These are phyloP conservation scores for Nicotiana otophora DNA, from an alignment of 257 asterid genomes.

Conservation along the genomic window DNA sequence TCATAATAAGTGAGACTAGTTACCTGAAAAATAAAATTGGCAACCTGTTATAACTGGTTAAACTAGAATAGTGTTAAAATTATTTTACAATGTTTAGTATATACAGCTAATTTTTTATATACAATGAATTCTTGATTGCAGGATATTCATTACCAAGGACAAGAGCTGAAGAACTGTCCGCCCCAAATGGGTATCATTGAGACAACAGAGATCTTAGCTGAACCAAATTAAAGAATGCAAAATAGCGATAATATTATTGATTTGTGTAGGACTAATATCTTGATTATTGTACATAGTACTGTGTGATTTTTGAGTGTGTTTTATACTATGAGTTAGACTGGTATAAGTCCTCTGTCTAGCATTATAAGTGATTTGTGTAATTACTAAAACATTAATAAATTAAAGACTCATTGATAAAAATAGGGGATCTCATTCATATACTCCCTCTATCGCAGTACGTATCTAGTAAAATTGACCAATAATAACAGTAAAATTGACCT, in stretches of 20 bases:
- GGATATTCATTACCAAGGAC: slow-evolving; percentile 57
- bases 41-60: background rate
- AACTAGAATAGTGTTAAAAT: background rate
- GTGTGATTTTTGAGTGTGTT: background rate
- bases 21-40: background rate
- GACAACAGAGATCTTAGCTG: background rate
- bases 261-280: background rate
- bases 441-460: too few relatives aligned
- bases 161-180: slow-evolving; percentile 40
- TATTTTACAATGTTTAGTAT: background rate
- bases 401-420: too few relatives aligned
- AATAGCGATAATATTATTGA: background rate
- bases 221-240: background rate
- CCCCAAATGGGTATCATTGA: slow-evolving; percentile 52
- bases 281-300: background rate
- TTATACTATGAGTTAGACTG: background rate
- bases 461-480: too few relatives aligned
- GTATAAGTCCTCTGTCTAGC: too few relatives aligned
- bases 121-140: slow-evolving; percentile 19
- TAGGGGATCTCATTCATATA: too few relatives aligned
- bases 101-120: background rate
- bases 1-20: background rate
- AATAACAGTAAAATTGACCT: too few relatives aligned
- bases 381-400: background rate
- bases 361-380: background rate